Percentiles rank a stretch among this genome's conserved stretches.
Evolutionary conservation across 164 flowering plant species (phyloP).

Genomic region (Saururus chinensis): DNA sequence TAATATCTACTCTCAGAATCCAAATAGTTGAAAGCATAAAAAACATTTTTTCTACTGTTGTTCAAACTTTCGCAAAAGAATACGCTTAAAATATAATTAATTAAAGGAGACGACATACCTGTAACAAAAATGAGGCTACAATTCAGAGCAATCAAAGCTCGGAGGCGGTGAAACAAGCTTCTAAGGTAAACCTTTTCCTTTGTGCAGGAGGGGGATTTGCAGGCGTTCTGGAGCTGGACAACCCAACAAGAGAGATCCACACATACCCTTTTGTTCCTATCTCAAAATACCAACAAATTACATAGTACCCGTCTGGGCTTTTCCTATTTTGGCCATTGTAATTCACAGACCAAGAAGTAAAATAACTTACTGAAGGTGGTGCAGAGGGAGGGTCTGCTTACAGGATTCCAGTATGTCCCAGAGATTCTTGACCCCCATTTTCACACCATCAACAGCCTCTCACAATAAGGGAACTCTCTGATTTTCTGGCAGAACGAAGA

Average conservation of each 20-base stretch:
- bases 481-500: too few relatives aligned
- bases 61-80: background rate
- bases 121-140: constrained; percentile 78
- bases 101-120: constrained; percentile 23
- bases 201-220: constrained; percentile 31
- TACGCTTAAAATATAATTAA: background rate
- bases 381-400: constrained; percentile 83
- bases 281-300: background rate
- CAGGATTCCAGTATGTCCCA: constrained; percentile 95
- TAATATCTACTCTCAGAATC: background rate
- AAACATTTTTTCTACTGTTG: too few relatives aligned
- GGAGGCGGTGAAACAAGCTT: constrained; percentile 79
- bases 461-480: too few relatives aligned
- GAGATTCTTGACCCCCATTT: constrained; percentile 87
- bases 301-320: background rate
- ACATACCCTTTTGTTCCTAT: constrained; percentile 88
- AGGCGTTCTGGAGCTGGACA: constrained; percentile 64
- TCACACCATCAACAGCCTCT: background rate
- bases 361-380: constrained; percentile 67
- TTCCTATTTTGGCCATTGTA: background rate
- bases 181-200: constrained; percentile 60
- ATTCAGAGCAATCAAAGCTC: constrained; percentile 87
- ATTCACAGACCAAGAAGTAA: background rate
- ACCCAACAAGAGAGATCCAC: constrained; percentile 96
- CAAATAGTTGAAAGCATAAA: background rate